Evolutionary conservation across 2,329 filamentous ascomycete species (phyloP), one percentile per base, ranked within the genome.

Genomic region (Arthrobotrys sphaeroides): DNA sequence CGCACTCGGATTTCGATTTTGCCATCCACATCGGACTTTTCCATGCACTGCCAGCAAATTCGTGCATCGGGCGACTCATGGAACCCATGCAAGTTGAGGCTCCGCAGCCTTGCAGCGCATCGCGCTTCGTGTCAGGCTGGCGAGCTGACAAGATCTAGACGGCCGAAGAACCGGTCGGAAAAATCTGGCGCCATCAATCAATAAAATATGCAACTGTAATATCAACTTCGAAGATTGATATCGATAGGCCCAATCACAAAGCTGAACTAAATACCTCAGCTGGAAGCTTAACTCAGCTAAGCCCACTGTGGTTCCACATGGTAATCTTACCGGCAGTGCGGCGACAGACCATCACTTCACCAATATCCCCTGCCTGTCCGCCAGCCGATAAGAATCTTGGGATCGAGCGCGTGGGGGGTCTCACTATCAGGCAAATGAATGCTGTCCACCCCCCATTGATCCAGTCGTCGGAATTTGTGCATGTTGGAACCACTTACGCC

Each of bases 1-100:
- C 55, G 36, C 55, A 43, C 36, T 60, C 55, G 55, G 36, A 53
- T 36, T 62, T 43, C 66, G 40, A 26, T 26, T 69, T 49, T 60
- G 18, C 53, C 31, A 61, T 70, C 55, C 43, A 28, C 40, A 49
- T 55, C 40, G 33, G 69, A 45, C 26, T 9, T 33, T 53, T 65
- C 65, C 42, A 73, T 73, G 69, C 69, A 66, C 42, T 66, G 69
- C 69, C 69, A 73, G 53, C 69, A 36, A 73, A 66, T 12, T 45
- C 69, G 20, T 73, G 69, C 69, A 73, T 57, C 45, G 16, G 38
- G 28, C 38, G 38, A 57, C 65, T 62, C n/a, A 64, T 57, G 5
- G 16, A 45, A 31, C 16, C 42, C 49, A 53, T 53, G 47, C 33
- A 49, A 40, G 61, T 73, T 73, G 69, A 73, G 69, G 69, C 69